phyloP scores from a whole-genome alignment of 1,284 basidiomycete genomes.

The Irpex lacteus region DNA sequence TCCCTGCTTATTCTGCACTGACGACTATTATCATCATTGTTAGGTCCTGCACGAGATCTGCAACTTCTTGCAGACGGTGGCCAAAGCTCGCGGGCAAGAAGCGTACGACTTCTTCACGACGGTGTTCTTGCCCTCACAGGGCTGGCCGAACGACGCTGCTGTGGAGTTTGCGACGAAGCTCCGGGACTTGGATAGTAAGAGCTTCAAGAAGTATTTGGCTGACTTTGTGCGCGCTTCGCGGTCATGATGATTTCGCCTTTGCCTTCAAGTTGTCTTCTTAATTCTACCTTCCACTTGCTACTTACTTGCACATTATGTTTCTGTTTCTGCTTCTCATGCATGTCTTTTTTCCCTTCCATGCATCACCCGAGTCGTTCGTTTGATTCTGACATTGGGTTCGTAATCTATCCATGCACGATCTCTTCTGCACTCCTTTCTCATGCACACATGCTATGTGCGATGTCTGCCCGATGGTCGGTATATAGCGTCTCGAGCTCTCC shows the following conservation, averaged over 20 bases:
- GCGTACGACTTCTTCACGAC: slow-evolving; percentile 79
- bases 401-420: not conserved
- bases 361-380: not conserved
- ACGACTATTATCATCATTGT: not conserved
- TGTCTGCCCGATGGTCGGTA: too few species aligned
- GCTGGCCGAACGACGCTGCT: slow-evolving; percentile 80
- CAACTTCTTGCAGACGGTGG: slow-evolving; percentile 78
- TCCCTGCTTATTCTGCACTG: not conserved
- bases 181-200: slow-evolving; percentile 75
- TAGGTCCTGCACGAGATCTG: slow-evolving; percentile 89
- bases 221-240: slow-evolving; percentile 79
- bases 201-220: slow-evolving; percentile 87
- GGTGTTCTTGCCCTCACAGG: slow-evolving; percentile 85
- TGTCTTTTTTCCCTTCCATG: too few species aligned
- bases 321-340: too few species aligned
- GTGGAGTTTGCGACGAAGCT: slow-evolving; percentile 79
- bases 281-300: not conserved
- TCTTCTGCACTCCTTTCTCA: not conserved
- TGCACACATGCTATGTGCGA: not conserved
- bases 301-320: too few species aligned
- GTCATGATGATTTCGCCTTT: not conserved
- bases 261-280: too few species aligned
- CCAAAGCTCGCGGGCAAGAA: slow-evolving; percentile 80
- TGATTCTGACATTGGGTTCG: not conserved
- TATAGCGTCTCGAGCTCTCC: too few species aligned